Percentiles rank a stretch among this genome's conserved stretches.
These are phyloP conservation scores for Cyberlindnera veronae DNA, from an alignment of 805 yeast genomes.

Conservation along the genomic window DNA sequence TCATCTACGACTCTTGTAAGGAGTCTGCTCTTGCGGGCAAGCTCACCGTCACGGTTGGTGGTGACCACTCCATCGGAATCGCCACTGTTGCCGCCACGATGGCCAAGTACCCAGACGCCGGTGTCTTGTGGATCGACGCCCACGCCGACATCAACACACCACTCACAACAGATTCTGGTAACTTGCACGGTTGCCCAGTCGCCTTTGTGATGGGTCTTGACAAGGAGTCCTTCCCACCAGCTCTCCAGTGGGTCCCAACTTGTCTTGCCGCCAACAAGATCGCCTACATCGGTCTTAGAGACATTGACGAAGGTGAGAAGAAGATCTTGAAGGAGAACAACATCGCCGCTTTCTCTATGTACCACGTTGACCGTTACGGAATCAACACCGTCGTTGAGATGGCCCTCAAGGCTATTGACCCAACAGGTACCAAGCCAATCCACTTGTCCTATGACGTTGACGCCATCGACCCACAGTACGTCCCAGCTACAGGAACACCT, in stretches of 20 bases:
- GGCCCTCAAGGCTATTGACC: slow-evolving; percentile 81
- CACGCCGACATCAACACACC: slow-evolving; percentile 97
- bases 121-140: slow-evolving; percentile 94
- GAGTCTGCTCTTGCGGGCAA: slow-evolving; percentile 44
- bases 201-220: slow-evolving; percentile 86
- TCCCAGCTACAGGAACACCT: slow-evolving; percentile 97
- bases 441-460: slow-evolving; percentile 95
- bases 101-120: slow-evolving; percentile 77
- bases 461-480: slow-evolving; percentile 90
- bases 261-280: slow-evolving; percentile 63
- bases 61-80: slow-evolving; percentile 95
- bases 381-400: slow-evolving; percentile 86
- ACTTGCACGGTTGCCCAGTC: slow-evolving; percentile 95
- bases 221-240: slow-evolving; percentile 60
- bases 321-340: slow-evolving; percentile 62
- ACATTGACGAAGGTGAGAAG: slow-evolving; percentile 86
- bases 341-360: slow-evolving; percentile 90
- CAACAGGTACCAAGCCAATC: slow-evolving; percentile 64
- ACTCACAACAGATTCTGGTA: slow-evolving; percentile 77
- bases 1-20: slow-evolving; percentile 58
- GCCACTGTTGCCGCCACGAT: slow-evolving; percentile 88
- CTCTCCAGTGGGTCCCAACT: slow-evolving; percentile 77
- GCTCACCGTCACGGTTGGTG: slow-evolving; percentile 86
- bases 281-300: slow-evolving; percentile 93
- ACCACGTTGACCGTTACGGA: slow-evolving; percentile 92